Conservation (phyloP, 2,329 filamentous ascomycete genomes). For the Teratosphaeria viscida region DNA sequence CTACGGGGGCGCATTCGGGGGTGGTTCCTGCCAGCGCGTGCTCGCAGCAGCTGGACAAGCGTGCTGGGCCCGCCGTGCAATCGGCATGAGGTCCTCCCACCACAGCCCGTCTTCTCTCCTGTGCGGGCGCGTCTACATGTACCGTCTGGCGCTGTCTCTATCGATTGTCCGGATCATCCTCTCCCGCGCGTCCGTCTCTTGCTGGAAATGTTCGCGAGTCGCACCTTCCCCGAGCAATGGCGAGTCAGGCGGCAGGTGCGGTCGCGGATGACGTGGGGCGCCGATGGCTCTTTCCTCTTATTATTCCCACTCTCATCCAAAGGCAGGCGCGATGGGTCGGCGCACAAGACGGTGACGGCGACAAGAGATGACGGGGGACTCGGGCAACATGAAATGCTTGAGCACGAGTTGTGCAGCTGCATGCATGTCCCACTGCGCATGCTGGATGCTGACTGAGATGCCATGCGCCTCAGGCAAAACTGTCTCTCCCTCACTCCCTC, state of each 20-base stretch:
- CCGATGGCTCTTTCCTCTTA: neutral
- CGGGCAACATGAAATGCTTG: too few relatives aligned
- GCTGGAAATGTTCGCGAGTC: neutral
- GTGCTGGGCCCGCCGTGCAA: slow-evolving; percentile 1
- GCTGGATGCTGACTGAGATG: too few relatives aligned
- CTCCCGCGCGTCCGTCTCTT: neutral
- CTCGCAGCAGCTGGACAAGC: neutral
- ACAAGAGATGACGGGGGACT: too few relatives aligned
- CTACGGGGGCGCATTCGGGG: neutral
- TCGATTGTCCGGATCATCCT: neutral
- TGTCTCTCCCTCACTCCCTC: too few relatives aligned
- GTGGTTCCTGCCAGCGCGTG: slow-evolving; percentile 1
- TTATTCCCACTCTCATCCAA: too few relatives aligned
- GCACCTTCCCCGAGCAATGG: neutral
- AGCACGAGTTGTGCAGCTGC: too few relatives aligned
- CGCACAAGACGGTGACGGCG: too few relatives aligned
- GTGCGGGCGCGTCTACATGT: neutral
- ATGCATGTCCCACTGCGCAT: too few relatives aligned
- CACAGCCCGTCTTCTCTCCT: neutral
- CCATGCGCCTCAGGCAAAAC: too few relatives aligned
- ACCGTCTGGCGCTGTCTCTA: neutral
- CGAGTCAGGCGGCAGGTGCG: neutral
- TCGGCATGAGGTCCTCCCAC: slow-evolving; percentile 2
- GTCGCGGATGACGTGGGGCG: neutral
- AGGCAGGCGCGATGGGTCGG: too few relatives aligned